Evolutionary conservation across 2,329 filamentous ascomycete genomes (phyloP).

Genomic region (Aspergillus aculeatinus): DNA sequence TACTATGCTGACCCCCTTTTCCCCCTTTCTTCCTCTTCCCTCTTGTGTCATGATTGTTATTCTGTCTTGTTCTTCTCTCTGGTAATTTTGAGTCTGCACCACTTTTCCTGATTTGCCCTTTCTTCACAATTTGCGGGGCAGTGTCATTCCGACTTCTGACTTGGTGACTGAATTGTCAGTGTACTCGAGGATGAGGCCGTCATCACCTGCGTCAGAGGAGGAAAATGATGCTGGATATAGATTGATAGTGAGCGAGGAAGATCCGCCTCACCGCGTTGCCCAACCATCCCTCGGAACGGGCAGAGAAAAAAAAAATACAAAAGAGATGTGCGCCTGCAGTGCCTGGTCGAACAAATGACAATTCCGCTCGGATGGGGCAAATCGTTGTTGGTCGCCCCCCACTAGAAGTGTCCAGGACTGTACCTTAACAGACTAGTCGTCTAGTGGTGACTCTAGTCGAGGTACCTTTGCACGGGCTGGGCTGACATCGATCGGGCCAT

Average conservation of each 20-base stretch:
- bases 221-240: neutral
- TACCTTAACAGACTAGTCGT: too few relatives aligned
- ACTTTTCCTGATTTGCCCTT: too few relatives aligned
- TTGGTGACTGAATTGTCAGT: neutral
- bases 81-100: neutral
- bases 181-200: too few relatives aligned
- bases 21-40: neutral
- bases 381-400: neutral
- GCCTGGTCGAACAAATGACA: constrained; percentile 15
- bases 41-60: neutral
- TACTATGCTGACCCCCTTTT: neutral
- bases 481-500: neutral
- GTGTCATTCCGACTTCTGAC: neutral
- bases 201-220: too few relatives aligned
- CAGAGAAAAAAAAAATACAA: too few relatives aligned
- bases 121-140: neutral
- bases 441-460: too few relatives aligned
- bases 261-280: constrained; percentile 24
- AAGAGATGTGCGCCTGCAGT: neutral
- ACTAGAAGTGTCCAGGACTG: neutral
- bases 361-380: constrained; percentile 15
- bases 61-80: neutral
- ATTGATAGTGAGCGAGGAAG: neutral
- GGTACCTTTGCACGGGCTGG: constrained; percentile 6
- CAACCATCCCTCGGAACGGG: constrained; percentile 13